Percentiles rank a stretch among this genome's conserved stretches.
Conservation (phyloP, 1,284 basidiomycete species). For the Hymenochaete sp. region DNA sequence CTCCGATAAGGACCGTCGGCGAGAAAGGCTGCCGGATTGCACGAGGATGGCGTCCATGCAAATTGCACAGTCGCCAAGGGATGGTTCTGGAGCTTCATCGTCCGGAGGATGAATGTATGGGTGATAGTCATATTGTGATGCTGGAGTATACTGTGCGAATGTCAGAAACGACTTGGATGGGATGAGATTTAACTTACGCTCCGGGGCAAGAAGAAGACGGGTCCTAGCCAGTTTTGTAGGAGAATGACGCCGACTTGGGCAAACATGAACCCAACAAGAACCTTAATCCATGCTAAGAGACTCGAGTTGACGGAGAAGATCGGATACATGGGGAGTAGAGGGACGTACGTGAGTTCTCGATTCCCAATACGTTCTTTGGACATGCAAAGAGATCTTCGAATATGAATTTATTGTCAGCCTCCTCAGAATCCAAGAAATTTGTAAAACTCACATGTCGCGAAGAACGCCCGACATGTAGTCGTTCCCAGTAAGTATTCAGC, state of each 20-base stretch:
- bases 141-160: constrained; percentile 44
- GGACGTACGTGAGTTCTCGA: constrained; percentile 51
- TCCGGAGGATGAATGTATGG: constrained; percentile 65
- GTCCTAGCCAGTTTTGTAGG: constrained; percentile 70
- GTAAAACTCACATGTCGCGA: constrained; percentile 63
- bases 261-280: constrained; percentile 52
- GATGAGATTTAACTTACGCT: constrained; percentile 36
- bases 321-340: constrained; percentile 2
- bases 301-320: constrained; percentile 8
- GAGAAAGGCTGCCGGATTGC: constrained; percentile 27
- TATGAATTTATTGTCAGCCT: too few relatives aligned
- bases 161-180: constrained; percentile 2
- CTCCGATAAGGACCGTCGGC: constrained; percentile 23
- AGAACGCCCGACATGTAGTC: constrained; percentile 59
- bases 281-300: constrained; percentile 51
- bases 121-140: constrained; percentile 75
- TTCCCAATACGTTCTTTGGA: constrained; percentile 78
- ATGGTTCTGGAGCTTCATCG: constrained; percentile 60
- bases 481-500: constrained; percentile 73
- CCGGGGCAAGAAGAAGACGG: constrained; percentile 72
- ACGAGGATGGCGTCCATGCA: constrained; percentile 81
- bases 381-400: constrained; percentile 82
- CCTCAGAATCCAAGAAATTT: too few relatives aligned
- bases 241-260: constrained; percentile 59
- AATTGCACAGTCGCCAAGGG: constrained; percentile 79